Evolutionary conservation across 2,329 filamentous ascomycete genomes (phyloP).

Genomic region (Grosmannia clavigera): DNA sequence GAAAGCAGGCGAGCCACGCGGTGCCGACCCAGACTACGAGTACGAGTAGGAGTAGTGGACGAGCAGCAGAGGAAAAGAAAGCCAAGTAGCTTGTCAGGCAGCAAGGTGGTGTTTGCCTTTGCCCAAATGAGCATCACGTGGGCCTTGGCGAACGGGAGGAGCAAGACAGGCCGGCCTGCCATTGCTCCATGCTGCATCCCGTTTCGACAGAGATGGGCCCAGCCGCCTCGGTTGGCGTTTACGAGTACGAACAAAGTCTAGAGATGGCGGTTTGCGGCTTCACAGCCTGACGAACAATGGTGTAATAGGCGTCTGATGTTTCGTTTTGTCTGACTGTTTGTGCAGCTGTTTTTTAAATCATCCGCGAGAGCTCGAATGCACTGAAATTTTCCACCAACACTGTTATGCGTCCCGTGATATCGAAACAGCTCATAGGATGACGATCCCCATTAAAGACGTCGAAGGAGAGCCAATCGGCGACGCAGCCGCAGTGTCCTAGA

Average conservation of each 20-base stretch:
- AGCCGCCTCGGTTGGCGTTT: not conserved
- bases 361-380: too few species aligned
- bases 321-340: too few species aligned
- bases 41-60: too few species aligned
- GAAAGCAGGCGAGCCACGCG: not conserved
- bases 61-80: not conserved
- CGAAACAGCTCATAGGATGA: too few species aligned
- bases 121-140: not conserved
- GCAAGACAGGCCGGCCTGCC: not conserved
- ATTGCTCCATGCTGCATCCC: not conserved
- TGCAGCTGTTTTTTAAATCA: too few species aligned
- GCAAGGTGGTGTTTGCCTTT: not conserved
- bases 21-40: not conserved
- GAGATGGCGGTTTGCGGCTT: not conserved
- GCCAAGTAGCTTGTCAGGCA: not conserved
- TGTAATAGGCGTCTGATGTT: not conserved
- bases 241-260: not conserved
- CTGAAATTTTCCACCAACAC: too few species aligned
- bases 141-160: not conserved
- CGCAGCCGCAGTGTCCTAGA: not conserved
- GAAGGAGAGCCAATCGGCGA: not conserved
- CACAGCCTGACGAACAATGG: not conserved
- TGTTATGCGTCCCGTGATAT: not conserved
- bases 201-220: too few species aligned
- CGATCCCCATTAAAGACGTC: not conserved